These are phyloP conservation scores for Sherardia arvensis DNA, from an alignment of 257 asterid genomes.

Conservation along the genomic window DNA sequence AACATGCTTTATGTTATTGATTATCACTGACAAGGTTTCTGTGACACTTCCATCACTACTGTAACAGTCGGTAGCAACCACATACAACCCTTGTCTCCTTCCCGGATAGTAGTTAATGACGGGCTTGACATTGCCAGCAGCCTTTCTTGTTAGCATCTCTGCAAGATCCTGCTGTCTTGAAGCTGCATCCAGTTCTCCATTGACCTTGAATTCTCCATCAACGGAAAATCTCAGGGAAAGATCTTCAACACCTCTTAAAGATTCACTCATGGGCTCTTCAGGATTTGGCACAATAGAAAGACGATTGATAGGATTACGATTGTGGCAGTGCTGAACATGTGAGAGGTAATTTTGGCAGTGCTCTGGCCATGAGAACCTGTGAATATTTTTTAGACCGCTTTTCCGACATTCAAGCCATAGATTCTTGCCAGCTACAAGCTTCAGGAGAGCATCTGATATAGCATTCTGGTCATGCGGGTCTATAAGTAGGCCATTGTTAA, in stretches of 20 bases:
- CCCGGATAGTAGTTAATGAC: constrained; percentile 37
- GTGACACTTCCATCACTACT: constrained; percentile 28
- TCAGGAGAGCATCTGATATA: constrained; percentile 54
- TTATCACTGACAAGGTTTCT: constrained; percentile 29
- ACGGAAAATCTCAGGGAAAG: constrained; percentile 46
- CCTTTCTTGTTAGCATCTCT: constrained; percentile 35
- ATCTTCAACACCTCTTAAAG: constrained; percentile 49
- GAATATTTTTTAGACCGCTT: constrained; percentile 53
- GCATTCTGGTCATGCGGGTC: constrained; percentile 58
- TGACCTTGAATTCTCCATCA: constrained; percentile 41
- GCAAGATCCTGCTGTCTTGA: constrained; percentile 40
- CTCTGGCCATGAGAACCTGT: constrained; percentile 63
- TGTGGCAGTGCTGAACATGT: constrained; percentile 42
- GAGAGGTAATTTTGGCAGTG: constrained; percentile 58
- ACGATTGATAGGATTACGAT: constrained; percentile 34
- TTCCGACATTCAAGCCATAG: constrained; percentile 57
- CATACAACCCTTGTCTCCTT: constrained; percentile 47
- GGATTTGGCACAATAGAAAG: constrained; percentile 36
- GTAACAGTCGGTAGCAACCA: constrained; percentile 51
- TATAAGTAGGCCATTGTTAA: constrained; percentile 50
- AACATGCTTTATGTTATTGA: constrained; percentile 47
- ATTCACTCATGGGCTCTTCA: constrained; percentile 61
- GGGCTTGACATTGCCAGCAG: constrained; percentile 23
- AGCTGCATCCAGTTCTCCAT: constrained; percentile 34
- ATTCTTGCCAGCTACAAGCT: constrained; percentile 54